Base-by-base conservation (phyloP, 768 basidiomycete genomes). In the Pleurotus tuber-regium region DNA sequence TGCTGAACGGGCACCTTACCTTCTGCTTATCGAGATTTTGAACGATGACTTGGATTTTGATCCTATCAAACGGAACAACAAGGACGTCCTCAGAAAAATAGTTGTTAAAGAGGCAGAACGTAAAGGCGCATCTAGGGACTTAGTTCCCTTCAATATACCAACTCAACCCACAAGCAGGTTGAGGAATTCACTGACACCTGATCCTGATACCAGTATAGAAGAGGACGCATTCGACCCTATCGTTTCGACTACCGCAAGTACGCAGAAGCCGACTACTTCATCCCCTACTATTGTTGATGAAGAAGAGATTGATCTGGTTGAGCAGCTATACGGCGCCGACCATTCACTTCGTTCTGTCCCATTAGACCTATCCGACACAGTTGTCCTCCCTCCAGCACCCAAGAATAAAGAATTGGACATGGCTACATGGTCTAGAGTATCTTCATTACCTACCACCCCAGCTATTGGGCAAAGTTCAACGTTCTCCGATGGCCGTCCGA, bases 221-320 rank as follows among this genome's bases (percentile, higher is more conserved):
- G 54, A 62, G 30, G 54, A 61, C 18, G 53, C 61, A 18, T 36
- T 66, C 43, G 38, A 50, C 16, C 43, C 59, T 7, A 14, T 51
- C 51, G 58, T 46, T 53, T 50, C 50, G 7, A 39, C 61, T 28
- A 51, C 65, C 16, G 53, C 30, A 1, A 21, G 10, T 21, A 31
- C 16, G 10, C 10, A 11, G 2, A 11, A 12, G 8, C 46, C 28
- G n/a, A 19, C 31, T 19, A 8, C 46, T 35, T 26, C 46, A 0
- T 21, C n/a, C n/a, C 26, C 43, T 9, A 44, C 59, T 47, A 61
- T 62, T 40, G 58, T 58, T 47, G 59, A 65, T 42, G 84, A 89
- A 23, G 93, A 95, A 67, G 96, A 99, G 70, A 86, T 99, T 57
- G 97, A 99, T 66, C 77, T 99, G 4, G 92, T 98, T 3, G 97